These are phyloP conservation scores for Sarocladiaceae sp. DNA, from an alignment of 2,329 filamentous ascomycete species.

Conservation along the genomic window DNA sequence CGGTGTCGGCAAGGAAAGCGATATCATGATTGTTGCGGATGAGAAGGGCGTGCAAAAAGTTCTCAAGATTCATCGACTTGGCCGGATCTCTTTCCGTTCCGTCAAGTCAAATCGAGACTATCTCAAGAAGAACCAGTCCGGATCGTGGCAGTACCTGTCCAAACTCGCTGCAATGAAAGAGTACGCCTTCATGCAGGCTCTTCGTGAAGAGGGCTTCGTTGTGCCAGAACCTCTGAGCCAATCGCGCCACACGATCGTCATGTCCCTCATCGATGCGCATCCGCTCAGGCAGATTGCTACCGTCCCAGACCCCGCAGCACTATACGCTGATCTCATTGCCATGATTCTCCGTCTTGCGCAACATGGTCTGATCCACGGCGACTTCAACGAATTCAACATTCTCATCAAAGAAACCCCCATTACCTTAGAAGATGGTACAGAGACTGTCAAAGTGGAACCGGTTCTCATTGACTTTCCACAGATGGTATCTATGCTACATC, in stretches of 20 bases:
- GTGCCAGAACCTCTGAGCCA: constrained; percentile 86
- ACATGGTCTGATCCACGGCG: constrained; percentile 90
- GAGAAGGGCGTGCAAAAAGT: constrained; percentile 72
- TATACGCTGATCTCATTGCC: constrained; percentile 88
- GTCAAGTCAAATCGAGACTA: constrained; percentile 97
- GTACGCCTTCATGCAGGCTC: constrained; percentile 87
- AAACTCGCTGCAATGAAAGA: constrained; percentile 90
- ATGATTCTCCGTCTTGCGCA: constrained; percentile 80
- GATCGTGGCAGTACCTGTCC: constrained; percentile 98
- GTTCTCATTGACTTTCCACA: constrained; percentile 97
- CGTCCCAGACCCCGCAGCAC: constrained; percentile 75
- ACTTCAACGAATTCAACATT: constrained; percentile 99
- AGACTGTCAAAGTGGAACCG: constrained; percentile 58
- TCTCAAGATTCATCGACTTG: constrained; percentile 92
- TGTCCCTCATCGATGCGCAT: constrained; percentile 89
- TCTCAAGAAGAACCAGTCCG: constrained; percentile 71
- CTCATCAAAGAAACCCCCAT: constrained; percentile 69
- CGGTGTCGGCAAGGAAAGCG: constrained; percentile 95
- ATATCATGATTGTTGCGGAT: constrained; percentile 91
- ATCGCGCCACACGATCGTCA: constrained; percentile 92
- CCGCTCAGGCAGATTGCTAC: constrained; percentile 83
- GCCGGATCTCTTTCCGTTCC: constrained; percentile 92
- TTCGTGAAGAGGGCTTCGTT: constrained; percentile 78
- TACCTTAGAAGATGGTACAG: constrained; percentile 34
- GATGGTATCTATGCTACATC: constrained; percentile 93